Evolutionary conservation across 805 yeast genomes (phyloP).

Genomic region (Pichia insulana): DNA sequence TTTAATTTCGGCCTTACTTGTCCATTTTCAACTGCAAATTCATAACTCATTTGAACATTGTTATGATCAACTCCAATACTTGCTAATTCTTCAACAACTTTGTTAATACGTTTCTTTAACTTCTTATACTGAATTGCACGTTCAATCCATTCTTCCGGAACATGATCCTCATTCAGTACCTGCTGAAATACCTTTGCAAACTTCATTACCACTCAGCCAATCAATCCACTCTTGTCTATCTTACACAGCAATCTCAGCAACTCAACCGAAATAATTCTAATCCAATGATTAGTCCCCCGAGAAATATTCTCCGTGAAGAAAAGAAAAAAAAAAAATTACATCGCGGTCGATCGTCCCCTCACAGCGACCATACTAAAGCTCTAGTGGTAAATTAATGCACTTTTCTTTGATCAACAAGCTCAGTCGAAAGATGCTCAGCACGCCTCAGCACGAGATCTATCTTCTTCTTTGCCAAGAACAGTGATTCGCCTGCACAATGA

Average conservation of each 20-base stretch:
- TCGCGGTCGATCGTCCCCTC: neutral
- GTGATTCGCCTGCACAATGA: neutral
- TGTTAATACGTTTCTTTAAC: slow-evolving; percentile 56
- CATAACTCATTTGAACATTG: slow-evolving; percentile 21
- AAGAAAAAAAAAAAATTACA: neutral
- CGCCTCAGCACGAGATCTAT: no score
- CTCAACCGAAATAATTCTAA: neutral
- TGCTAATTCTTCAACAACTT: slow-evolving; percentile 55
- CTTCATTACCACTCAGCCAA: slow-evolving; percentile 49
- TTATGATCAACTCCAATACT: slow-evolving; percentile 48
- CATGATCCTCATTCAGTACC: slow-evolving; percentile 46
- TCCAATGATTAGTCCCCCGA: slow-evolving; percentile 3
- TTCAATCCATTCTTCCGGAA: slow-evolving; percentile 61
- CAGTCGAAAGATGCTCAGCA: no score
- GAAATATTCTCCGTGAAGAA: neutral
- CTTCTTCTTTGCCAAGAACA: no score
- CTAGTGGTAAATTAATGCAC: no score
- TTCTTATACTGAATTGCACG: slow-evolving; percentile 67
- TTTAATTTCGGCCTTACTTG: slow-evolving; percentile 19
- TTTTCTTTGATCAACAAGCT: no score
- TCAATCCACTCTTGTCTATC: no score
- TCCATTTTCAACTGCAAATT: slow-evolving; percentile 13
- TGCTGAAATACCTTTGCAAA: slow-evolving; percentile 67
- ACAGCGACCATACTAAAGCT: no score
- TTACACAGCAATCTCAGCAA: neutral